Evolutionary conservation across 805 yeast species (phyloP).

Genomic region (Lipomyces yamadae): DNA sequence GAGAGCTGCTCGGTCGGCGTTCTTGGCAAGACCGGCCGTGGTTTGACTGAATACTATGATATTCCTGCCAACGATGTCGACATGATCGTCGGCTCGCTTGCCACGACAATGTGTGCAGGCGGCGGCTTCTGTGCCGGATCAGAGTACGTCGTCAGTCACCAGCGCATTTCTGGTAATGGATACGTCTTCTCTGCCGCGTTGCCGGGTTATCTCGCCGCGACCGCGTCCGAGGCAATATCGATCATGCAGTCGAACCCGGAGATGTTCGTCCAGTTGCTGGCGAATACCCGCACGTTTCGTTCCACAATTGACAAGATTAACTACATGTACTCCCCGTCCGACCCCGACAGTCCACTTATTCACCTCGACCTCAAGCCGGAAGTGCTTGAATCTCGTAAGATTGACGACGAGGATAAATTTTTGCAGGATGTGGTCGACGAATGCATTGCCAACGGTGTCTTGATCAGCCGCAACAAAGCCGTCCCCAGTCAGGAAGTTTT

Average conservation of each 20-base stretch:
- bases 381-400: constrained; percentile 44
- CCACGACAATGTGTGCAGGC: constrained; percentile 76
- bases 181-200: constrained; percentile 93
- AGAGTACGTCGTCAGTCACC: constrained; percentile 82
- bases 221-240: constrained; percentile 59
- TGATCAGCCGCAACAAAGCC: constrained; percentile 67
- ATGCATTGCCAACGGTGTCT: constrained; percentile 57
- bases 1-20: constrained; percentile 88
- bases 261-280: constrained; percentile 45
- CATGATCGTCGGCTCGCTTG: constrained; percentile 85
- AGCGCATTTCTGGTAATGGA: constrained; percentile 85
- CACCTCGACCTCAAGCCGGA: constrained; percentile 64
- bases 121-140: constrained; percentile 96
- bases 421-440: constrained; percentile 69
- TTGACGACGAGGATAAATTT: constrained; percentile 60
- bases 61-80: constrained; percentile 75
- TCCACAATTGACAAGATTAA: constrained; percentile 45
- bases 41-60: constrained; percentile 73
- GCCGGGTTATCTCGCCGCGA: constrained; percentile 86
- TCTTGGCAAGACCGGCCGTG: constrained; percentile 83
- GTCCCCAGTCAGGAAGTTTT: constrained; percentile 74
- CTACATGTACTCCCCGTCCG: constrained; percentile 33
- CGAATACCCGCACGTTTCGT: constrained; percentile 51
- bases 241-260: constrained; percentile 51
- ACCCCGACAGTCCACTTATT: constrained; percentile 63